Conservation (phyloP, 2,329 filamentous ascomycete species). For the Xylaria sp. region DNA sequence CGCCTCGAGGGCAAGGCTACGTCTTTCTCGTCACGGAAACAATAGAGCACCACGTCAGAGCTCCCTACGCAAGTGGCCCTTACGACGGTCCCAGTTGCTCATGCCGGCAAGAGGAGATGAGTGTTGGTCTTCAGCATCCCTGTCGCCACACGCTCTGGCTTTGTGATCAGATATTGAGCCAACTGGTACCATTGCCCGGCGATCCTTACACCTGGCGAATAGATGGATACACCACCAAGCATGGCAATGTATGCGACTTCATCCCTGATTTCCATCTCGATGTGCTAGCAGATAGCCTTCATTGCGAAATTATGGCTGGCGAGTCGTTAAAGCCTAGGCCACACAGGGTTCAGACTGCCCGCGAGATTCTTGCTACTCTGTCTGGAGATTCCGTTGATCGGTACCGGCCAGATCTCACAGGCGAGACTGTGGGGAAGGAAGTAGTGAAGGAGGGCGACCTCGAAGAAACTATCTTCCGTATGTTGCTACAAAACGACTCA, state of each 20-base stretch:
- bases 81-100: conserved; percentile 53
- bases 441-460: conserved; percentile 53
- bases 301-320: conserved; percentile 52
- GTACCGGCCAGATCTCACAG: conserved; percentile 54
- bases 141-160: conserved; percentile 60
- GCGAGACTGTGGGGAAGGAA: conserved; percentile 38
- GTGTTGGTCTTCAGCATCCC: conserved; percentile 39
- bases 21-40: conserved; percentile 63
- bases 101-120: conserved; percentile 43
- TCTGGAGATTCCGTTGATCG: conserved; percentile 46
- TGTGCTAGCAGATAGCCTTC: conserved; percentile 57
- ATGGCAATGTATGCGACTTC: conserved; percentile 54
- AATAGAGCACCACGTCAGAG: conserved; percentile 57
- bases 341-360: conserved; percentile 53
- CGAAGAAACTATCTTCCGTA: conserved; percentile 57
- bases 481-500: conserved; percentile 59
- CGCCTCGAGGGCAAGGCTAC: conserved; percentile 54
- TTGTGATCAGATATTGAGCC: conserved; percentile 57
- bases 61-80: conserved; percentile 49
- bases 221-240: conserved; percentile 51
- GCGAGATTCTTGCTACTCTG: conserved; percentile 57
- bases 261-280: conserved; percentile 59
- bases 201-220: conserved; percentile 50
- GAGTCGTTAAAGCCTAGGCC: conserved; percentile 37
- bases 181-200: conserved; percentile 50